A percentile compares a stretch with the other conserved stretches of the same genome.
Conservation (phyloP, 352 stramenopile genomes). For the Thalassiosira oceanica region DNA sequence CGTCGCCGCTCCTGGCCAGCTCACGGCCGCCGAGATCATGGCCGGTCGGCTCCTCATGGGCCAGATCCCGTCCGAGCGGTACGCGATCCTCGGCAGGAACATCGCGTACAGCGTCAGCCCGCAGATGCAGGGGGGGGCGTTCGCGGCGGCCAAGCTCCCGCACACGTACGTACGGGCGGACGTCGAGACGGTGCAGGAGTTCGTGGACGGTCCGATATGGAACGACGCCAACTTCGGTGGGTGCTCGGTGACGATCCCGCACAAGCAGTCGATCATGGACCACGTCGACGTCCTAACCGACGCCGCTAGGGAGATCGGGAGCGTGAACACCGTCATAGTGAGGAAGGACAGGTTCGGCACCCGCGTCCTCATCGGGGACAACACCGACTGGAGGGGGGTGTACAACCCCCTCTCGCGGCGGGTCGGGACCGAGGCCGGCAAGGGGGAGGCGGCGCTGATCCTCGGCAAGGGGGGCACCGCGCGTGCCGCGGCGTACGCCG, state of each 20-base stretch:
- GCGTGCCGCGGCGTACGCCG: slow-evolving; percentile 90
- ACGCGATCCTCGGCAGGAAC: slow-evolving; percentile 94
- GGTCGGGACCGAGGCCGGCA: slow-evolving; percentile 50
- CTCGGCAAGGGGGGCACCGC: slow-evolving; percentile 92
- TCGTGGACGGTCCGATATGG: slow-evolving; percentile 77
- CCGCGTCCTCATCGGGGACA: slow-evolving; percentile 87
- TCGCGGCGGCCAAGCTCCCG: slow-evolving; percentile 84
- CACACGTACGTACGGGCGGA: slow-evolving; percentile 87
- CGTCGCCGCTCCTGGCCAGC: slow-evolving; percentile 92
- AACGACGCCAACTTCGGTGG: slow-evolving; percentile 87
- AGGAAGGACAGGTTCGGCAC: slow-evolving; percentile 57
- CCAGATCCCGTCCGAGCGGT: slow-evolving; percentile 75
- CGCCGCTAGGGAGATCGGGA: slow-evolving; percentile 93
- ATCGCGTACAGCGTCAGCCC: slow-evolving; percentile 95
- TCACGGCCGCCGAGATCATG: slow-evolving; percentile 93
- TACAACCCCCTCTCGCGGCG: slow-evolving; percentile 86
- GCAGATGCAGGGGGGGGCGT: slow-evolving; percentile 95
- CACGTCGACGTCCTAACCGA: slow-evolving; percentile 91
- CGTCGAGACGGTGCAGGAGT: slow-evolving; percentile 75
- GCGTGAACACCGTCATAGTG: slow-evolving; percentile 96
- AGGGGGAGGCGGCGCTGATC: slow-evolving; percentile 75
- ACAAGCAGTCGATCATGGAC: slow-evolving; percentile 93
- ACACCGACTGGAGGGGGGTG: slow-evolving; percentile 99
- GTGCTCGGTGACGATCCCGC: slow-evolving; percentile 95
- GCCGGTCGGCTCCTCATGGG: slow-evolving; percentile 60